Percentiles rank a stretch among this genome's conserved stretches.
These are phyloP conservation scores for Volutella citrinella DNA, from an alignment of 2,329 filamentous ascomycete genomes.

Conservation along the genomic window DNA sequence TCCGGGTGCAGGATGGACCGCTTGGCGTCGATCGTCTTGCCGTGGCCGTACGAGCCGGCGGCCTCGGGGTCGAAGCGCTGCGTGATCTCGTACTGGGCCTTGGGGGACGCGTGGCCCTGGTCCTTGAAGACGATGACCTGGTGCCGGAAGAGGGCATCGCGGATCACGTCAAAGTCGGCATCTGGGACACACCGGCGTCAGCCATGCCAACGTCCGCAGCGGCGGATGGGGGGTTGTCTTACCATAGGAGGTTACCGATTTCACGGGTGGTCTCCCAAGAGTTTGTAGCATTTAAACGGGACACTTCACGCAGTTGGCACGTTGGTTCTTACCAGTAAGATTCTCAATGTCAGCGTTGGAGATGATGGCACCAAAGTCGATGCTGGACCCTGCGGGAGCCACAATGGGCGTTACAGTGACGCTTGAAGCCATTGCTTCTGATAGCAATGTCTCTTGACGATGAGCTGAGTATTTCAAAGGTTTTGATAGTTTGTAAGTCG, in stretches of 20 bases:
- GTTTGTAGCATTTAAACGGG: conserved; percentile 8
- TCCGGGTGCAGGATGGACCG: conserved; percentile 71
- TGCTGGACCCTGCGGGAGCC: conserved; percentile 33
- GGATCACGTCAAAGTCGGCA: conserved; percentile 61
- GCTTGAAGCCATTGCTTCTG: conserved; percentile 18
- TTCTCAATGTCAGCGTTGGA: conserved; percentile 59
- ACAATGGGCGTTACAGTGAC: conserved; percentile 37
- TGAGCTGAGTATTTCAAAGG: no score
- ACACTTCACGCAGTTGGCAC: no score
- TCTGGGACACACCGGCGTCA: conserved; percentile 40
- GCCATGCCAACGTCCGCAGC: not conserved
- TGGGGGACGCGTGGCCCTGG: conserved; percentile 61
- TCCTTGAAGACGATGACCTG: conserved; percentile 71
- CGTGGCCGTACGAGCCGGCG: conserved; percentile 67
- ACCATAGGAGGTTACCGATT: conserved; percentile 60
- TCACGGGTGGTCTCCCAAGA: conserved; percentile 52
- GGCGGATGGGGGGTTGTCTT: conserved; percentile 27
- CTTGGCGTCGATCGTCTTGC: conserved; percentile 66
- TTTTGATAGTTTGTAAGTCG: not conserved
- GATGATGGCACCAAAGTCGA: conserved; percentile 61
- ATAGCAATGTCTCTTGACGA: no score
- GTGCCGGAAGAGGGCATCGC: conserved; percentile 62
- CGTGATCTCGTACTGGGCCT: conserved; percentile 72
- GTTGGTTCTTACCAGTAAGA: conserved; percentile 51
- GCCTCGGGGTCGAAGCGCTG: conserved; percentile 68